Percentiles rank a stretch among this genome's conserved stretches.
These are phyloP conservation scores for Fusarium nanum DNA, from an alignment of 2,329 filamentous ascomycete species.

Conservation along the genomic window DNA sequence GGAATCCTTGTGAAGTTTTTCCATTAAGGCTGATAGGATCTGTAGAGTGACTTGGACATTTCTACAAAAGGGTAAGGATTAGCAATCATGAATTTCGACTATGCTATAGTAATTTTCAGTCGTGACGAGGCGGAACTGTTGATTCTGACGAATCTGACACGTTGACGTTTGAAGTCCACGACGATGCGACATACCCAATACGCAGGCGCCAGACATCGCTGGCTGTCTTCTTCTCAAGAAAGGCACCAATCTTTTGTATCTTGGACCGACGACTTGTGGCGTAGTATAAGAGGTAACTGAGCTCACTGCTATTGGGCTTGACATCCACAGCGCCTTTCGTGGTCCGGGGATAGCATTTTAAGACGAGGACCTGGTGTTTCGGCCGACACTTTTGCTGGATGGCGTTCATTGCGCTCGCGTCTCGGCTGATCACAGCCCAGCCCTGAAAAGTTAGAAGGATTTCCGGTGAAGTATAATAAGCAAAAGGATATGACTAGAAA, in stretches of 20 bases:
- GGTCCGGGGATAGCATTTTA: constrained; percentile 95
- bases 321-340: constrained; percentile 92
- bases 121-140: background rate
- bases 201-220: constrained; percentile 90
- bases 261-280: constrained; percentile 93
- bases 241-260: constrained; percentile 94
- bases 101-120: background rate
- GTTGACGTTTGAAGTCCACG: constrained; percentile 16
- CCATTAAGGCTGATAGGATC: constrained; percentile 90
- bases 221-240: constrained; percentile 93
- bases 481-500: background rate
- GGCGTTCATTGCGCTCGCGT: constrained; percentile 65
- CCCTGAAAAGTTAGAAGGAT: constrained; percentile 12
- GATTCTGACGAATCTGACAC: constrained; percentile 22
- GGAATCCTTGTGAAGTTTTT: constrained; percentile 91
- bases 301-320: constrained; percentile 95
- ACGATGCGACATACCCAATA: constrained; percentile 73
- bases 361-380: constrained; percentile 94
- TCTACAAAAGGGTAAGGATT: constrained; percentile 57
- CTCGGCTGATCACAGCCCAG: constrained; percentile 39
- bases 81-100: constrained; percentile 4
- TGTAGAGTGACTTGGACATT: constrained; percentile 96
- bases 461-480: background rate
- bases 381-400: constrained; percentile 79
- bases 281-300: constrained; percentile 97